Percentiles rank a stretch among this genome's conserved stretches.
Evolutionary conservation across 2,329 filamentous ascomycete species (phyloP).

Genomic region (Leptographium lundbergii): DNA sequence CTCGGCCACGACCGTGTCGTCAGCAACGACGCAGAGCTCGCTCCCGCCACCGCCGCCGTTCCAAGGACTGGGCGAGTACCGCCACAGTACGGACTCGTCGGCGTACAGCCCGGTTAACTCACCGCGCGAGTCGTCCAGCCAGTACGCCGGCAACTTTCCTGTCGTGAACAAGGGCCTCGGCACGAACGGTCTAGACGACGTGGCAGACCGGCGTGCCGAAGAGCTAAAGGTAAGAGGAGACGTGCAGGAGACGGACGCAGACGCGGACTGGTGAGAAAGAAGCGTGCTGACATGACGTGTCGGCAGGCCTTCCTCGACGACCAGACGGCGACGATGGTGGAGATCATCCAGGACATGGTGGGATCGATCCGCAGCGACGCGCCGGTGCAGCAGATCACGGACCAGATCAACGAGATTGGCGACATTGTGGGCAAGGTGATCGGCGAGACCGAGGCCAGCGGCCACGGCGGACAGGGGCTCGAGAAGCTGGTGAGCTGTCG

Average conservation of each 20-base stretch:
- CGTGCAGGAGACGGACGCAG: neutral
- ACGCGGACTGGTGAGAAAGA: neutral
- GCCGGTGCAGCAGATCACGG: constrained; percentile 49
- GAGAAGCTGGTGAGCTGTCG: constrained; percentile 49
- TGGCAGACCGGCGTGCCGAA: constrained; percentile 29
- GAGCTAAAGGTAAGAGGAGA: constrained; percentile 33
- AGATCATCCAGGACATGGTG: constrained; percentile 73
- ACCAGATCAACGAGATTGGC: constrained; percentile 59
- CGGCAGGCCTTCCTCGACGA: constrained; percentile 64
- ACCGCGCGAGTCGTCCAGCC: constrained; percentile 44
- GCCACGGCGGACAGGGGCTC: constrained; percentile 35
- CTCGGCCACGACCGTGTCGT: constrained; percentile 17
- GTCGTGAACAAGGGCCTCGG: constrained; percentile 23
- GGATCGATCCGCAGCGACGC: constrained; percentile 55
- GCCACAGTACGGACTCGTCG: constrained; percentile 56
- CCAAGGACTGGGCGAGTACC: constrained; percentile 41
- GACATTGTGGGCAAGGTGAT: constrained; percentile 59
- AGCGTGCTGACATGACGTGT: neutral
- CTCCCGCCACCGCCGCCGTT: constrained; percentile 42
- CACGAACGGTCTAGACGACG: constrained; percentile 16
- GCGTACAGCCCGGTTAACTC: constrained; percentile 63
- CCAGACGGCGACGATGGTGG: constrained; percentile 65
- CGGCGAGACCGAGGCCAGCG: constrained; percentile 46
- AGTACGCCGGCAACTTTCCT: constrained; percentile 21
- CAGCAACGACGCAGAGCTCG: constrained; percentile 22